Percentiles rank a stretch among this genome's conserved stretches.
Conservation (phyloP, 371 early-diverging fungal genomes). For the Mucor indicus region DNA sequence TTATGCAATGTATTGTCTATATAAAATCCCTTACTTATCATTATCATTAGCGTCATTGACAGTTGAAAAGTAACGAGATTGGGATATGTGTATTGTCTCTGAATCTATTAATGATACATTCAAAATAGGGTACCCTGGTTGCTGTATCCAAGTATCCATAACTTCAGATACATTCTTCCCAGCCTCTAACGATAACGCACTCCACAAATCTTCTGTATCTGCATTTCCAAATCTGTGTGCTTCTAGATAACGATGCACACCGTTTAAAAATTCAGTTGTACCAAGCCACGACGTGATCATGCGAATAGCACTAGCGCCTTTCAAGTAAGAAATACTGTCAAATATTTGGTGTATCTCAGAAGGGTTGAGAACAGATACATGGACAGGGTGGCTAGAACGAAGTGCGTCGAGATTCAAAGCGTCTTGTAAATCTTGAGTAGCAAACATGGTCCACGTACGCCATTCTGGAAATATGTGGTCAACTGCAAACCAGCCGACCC, state of each 20-base stretch:
- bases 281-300: constrained; percentile 87
- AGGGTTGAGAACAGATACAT: constrained; percentile 81
- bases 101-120: constrained; percentile 49
- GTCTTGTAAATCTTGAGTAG: constrained; percentile 63
- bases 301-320: constrained; percentile 92
- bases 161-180: constrained; percentile 71
- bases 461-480: constrained; percentile 78
- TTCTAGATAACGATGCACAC: constrained; percentile 78
- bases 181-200: constrained; percentile 64
- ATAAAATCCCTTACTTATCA: constrained; percentile 8
- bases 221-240: constrained; percentile 83
- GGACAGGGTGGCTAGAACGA: constrained; percentile 90
- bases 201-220: constrained; percentile 82
- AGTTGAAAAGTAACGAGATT: constrained; percentile 74
- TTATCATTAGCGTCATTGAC: constrained; percentile 65
- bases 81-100: constrained; percentile 49
- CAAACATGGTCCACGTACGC: constrained; percentile 78
- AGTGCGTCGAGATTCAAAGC: constrained; percentile 79
- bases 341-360: constrained; percentile 82
- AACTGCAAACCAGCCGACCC: constrained; percentile 82
- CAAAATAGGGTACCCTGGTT: constrained; percentile 83
- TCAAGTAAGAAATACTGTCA: constrained; percentile 82
- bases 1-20: not conserved
- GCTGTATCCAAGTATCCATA: constrained; percentile 89
- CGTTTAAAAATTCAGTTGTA: constrained; percentile 69